A percentile compares a stretch with the other conserved stretches of the same genome.
phyloP scores from a whole-genome alignment of 768 basidiomycete species.

The Bullera alba region DNA sequence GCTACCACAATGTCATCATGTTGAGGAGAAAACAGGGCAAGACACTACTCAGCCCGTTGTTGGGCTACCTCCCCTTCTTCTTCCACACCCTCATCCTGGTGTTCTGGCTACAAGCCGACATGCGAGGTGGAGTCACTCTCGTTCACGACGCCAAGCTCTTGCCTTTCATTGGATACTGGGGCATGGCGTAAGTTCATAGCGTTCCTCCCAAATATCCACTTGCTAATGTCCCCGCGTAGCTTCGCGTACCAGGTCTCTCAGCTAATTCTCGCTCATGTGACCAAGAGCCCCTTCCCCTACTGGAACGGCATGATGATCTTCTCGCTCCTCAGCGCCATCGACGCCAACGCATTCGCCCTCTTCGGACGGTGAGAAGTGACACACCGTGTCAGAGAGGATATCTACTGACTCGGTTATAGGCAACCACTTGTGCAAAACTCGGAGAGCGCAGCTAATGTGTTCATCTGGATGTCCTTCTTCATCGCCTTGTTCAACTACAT shows the following conservation, averaged over 20 bases:
- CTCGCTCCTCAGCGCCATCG: slow-evolving; percentile 67
- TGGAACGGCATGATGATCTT: slow-evolving; percentile 85
- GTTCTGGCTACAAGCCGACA: slow-evolving; percentile 70
- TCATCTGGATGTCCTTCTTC: slow-evolving; percentile 64
- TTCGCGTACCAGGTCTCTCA: slow-evolving; percentile 66
- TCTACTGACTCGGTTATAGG: slow-evolving; percentile 43
- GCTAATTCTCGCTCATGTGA: slow-evolving; percentile 90
- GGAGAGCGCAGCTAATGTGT: slow-evolving; percentile 57
- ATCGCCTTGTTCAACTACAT: slow-evolving; percentile 65
- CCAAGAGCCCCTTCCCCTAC: slow-evolving; percentile 70
- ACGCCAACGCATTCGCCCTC: slow-evolving; percentile 69
- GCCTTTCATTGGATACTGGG: slow-evolving; percentile 88
- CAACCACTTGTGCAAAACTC: slow-evolving; percentile 69
- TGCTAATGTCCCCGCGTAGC: slow-evolving; percentile 10
- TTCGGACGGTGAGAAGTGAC: slow-evolving; percentile 65
- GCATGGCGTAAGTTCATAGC: slow-evolving; percentile 46
- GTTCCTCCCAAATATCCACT: not conserved
- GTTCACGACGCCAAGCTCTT: slow-evolving; percentile 70
- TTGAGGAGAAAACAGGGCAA: slow-evolving; percentile 50
- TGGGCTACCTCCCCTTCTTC: slow-evolving; percentile 73
- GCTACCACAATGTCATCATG: slow-evolving; percentile 74
- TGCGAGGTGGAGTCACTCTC: slow-evolving; percentile 58
- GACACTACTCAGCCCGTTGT: slow-evolving; percentile 53
- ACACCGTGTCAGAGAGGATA: too few species aligned
- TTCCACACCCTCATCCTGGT: slow-evolving; percentile 64